A percentile compares a stretch with the other conserved stretches of the same genome.
Evolutionary conservation across 2,329 filamentous ascomycete species (phyloP).

Genomic region (Neobulgaria alba): DNA sequence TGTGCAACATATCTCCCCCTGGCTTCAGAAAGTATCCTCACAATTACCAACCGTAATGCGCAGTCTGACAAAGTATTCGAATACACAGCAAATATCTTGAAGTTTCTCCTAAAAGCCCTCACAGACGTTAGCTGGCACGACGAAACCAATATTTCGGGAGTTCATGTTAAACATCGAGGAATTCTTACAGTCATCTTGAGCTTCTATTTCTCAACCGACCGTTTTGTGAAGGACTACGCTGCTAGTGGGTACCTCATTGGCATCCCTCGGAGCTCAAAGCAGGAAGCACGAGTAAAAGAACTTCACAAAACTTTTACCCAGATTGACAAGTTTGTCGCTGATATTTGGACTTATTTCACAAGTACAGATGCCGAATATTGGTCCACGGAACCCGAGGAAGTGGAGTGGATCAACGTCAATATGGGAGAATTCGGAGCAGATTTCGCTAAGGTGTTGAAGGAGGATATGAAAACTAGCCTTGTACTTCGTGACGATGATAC

Average conservation of each 20-base stretch:
- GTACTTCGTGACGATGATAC: not conserved
- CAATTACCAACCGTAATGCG: constrained; percentile 6
- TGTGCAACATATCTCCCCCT: constrained; percentile 20
- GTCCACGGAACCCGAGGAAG: not conserved
- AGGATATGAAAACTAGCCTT: not conserved
- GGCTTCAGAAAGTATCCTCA: constrained; percentile 7
- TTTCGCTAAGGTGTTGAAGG: not conserved
- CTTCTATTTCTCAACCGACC: constrained; percentile 20
- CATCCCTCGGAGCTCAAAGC: not conserved
- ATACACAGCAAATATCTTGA: constrained; percentile 16
- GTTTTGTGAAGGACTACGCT: constrained; percentile 1
- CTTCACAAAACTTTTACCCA: not conserved
- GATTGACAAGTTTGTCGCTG: not conserved
- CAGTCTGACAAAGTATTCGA: constrained; percentile 10
- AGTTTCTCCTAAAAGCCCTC: constrained; percentile 17
- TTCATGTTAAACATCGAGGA: constrained; percentile 12
- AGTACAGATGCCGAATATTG: not conserved
- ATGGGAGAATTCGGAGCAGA: not conserved
- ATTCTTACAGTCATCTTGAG: constrained; percentile 14
- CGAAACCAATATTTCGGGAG: constrained; percentile 3
- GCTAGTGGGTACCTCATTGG: not conserved
- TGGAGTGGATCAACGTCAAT: not conserved
- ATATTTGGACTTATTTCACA: not conserved
- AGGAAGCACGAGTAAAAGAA: not conserved
- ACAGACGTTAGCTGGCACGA: constrained; percentile 1